Evolutionary conservation across 1,139 yeast genomes (phyloP).

Genomic region (Pichia sp.): DNA sequence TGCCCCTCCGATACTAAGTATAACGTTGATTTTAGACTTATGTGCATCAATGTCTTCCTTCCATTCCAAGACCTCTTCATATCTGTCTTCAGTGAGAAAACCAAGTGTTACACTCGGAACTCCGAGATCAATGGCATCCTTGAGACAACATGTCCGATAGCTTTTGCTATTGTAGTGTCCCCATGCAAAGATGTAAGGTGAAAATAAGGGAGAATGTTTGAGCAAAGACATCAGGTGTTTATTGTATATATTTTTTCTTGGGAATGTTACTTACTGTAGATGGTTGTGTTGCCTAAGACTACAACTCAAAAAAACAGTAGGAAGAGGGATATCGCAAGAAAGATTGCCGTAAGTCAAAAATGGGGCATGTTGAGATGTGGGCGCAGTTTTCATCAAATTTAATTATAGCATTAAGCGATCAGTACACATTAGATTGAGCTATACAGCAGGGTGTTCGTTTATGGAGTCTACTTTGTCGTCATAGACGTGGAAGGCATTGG

Average conservation of each 20-base stretch:
- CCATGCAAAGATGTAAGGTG: conserved; percentile 20
- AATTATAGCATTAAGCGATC: background rate
- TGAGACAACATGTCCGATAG: conserved; percentile 8
- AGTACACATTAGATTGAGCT: background rate
- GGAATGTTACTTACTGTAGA: no score
- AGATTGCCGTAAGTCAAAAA: background rate
- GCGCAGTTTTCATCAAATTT: background rate
- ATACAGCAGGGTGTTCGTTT: background rate
- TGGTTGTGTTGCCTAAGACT: no score
- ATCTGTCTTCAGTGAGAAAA: conserved; percentile 25
- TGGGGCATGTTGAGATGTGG: background rate
- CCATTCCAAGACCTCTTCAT: conserved; percentile 25
- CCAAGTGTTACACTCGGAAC: conserved; percentile 25
- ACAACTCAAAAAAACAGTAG: no score
- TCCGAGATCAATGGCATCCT: conserved; percentile 16
- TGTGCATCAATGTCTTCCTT: conserved; percentile 14
- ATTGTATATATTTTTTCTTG: no score
- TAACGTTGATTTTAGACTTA: conserved; percentile 16
- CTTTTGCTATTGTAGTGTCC: background rate
- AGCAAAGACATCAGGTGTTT: background rate
- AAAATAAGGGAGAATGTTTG: background rate
- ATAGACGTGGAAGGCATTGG: conserved; percentile 1
- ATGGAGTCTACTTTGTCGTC: conserved; percentile 3
- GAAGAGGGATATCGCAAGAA: no score
- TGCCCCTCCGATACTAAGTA: conserved; percentile 31